phyloP scores from a whole-genome alignment of 768 basidiomycete species.

The Cystofilobasidium capitatum region DNA sequence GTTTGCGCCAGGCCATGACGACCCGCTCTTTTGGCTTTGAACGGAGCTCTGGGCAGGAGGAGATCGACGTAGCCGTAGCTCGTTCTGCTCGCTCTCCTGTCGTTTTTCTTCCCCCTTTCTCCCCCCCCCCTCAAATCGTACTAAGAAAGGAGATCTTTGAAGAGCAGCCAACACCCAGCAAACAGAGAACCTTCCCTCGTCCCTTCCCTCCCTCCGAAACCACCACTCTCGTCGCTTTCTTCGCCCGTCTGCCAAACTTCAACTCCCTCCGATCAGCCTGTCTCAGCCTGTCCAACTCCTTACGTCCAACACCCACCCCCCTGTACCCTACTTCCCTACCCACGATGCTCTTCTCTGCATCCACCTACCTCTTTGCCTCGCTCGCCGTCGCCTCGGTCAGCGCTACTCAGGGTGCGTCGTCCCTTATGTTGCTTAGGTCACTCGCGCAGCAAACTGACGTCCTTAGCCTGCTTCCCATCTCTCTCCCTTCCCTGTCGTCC shows the following conservation, averaged over 20 bases:
- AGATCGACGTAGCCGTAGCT: too few species aligned
- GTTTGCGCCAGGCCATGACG: too few species aligned
- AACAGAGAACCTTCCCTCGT: too few species aligned
- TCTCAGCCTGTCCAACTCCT: not conserved
- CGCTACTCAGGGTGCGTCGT: not conserved
- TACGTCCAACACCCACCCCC: not conserved
- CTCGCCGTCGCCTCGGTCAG: not conserved
- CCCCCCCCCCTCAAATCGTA: too few species aligned
- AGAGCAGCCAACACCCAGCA: too few species aligned
- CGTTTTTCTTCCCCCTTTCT: too few species aligned
- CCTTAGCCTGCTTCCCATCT: not conserved
- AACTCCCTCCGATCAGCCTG: not conserved
- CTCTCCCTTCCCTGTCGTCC: not conserved
- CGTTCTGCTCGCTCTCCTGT: too few species aligned
- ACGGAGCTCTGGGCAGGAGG: too few species aligned
- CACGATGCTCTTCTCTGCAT: constrained; percentile 6
- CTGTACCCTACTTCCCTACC: not conserved
- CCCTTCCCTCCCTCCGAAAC: not conserved
- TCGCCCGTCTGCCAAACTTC: not conserved
- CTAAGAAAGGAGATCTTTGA: too few species aligned
- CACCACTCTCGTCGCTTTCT: not conserved
- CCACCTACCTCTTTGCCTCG: not conserved
- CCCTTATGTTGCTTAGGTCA: not conserved
- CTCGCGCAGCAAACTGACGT: not conserved
- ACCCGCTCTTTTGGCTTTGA: too few species aligned